Evolutionary conservation across 495 filamentous ascomycete genomes (phyloP), one percentile per base, ranked within the genome.

Genomic region (Neurospora sp.): DNA sequence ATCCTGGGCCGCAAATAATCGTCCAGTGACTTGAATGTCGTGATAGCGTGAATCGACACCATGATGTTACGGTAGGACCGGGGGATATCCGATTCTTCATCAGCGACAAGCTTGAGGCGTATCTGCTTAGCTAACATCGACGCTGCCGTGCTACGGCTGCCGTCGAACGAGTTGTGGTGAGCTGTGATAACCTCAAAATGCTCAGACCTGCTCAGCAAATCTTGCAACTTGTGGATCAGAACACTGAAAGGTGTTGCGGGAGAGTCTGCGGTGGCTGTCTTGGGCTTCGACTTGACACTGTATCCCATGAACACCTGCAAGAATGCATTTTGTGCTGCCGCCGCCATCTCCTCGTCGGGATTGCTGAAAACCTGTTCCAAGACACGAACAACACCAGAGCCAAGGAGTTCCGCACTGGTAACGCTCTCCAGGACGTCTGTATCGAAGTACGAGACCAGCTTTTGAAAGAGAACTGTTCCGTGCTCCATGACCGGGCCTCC

Each of bases 31-130:
- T 98, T 98, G 83, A 99, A 98, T 0, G 94, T 97, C 10, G 96
- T 95, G 80, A 99, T 98, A 39, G 96, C 96, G 82, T 99, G 96
- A 74, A 99, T 98, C 6, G 94, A 95, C 18, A 99, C 95, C 91
- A 97, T 97, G 75, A 98, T 94, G 74, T 94, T 97, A 40, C 92
- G 89, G 77, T 95, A 98, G 16, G 90, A 84, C 31, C 89, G 86
- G 35, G 94, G 95, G 70, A 98, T 94, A 38, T 96, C 92, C 0
- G 93, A 93, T 44, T 93, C 92, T 1, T 98, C 96, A 73, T 97
- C 94, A 2, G 96, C 94, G 31, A 94, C 89, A 11, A 99, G 85
- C 78, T 93, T 94, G 18, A 99, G 88, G 37, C 94, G 90, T 37
- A 99, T 88, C 77, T 99, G 96, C 79, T 98, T 99, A 9, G 93